These are phyloP conservation scores for Cladophialophora bantiana DNA, from an alignment of 2,329 filamentous ascomycete genomes.

Conservation along the genomic window DNA sequence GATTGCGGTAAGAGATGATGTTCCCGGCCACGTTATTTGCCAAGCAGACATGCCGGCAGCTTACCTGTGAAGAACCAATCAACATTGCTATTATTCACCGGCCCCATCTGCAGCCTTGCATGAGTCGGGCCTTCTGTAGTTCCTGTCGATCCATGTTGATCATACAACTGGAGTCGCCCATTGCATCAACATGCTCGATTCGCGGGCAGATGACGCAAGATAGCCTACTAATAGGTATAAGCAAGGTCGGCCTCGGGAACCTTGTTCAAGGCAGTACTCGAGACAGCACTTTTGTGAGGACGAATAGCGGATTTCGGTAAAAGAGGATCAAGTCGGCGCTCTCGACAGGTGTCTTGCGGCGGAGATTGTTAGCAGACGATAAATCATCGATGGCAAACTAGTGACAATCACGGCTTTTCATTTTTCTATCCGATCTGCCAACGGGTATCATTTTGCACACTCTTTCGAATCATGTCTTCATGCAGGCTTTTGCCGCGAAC, in stretches of 20 bases:
- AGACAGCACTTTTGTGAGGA: background rate
- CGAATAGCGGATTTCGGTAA: background rate
- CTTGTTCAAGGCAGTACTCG: background rate
- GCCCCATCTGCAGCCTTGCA: conserved; percentile 6
- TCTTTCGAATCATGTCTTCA: conserved; percentile 19
- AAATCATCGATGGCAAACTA: background rate
- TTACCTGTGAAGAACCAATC: conserved; percentile 18
- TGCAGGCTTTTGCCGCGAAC: conserved; percentile 20
- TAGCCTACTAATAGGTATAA: background rate
- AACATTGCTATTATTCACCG: background rate
- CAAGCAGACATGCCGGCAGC: conserved; percentile 1
- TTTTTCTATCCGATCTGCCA: conserved; percentile 26
- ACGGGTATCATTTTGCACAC: conserved; percentile 32
- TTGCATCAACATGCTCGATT: background rate
- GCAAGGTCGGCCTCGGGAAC: background rate
- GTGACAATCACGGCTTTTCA: conserved; percentile 12
- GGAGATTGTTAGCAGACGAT: background rate
- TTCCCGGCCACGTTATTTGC: background rate
- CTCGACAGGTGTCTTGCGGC: too few species aligned
- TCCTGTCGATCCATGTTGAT: conserved; percentile 1
- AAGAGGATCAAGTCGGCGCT: background rate
- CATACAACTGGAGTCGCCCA: background rate
- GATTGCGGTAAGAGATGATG: background rate
- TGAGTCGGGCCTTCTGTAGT: background rate
- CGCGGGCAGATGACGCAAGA: background rate